These are phyloP conservation scores for Trichophyton equinum DNA, from an alignment of 2,329 filamentous ascomycete species.

Conservation along the genomic window DNA sequence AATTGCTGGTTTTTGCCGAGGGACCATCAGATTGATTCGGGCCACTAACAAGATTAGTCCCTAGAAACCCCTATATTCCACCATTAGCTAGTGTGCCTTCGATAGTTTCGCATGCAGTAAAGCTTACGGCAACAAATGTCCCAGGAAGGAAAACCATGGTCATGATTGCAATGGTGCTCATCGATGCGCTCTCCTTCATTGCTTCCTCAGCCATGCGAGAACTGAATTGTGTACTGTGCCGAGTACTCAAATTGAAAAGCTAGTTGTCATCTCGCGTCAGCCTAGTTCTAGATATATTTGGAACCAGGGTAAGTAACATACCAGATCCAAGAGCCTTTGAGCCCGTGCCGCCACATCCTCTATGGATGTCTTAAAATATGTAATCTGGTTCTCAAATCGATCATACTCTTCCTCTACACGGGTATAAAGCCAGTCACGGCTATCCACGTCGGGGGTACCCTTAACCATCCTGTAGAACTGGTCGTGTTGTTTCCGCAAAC, in stretches of 20 bases:
- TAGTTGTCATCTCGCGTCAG: background rate
- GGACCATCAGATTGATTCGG: background rate
- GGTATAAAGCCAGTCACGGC: conserved; percentile 9
- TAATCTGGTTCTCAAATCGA: conserved; percentile 11
- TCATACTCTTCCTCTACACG: conserved; percentile 10
- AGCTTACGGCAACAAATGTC: conserved; percentile 26
- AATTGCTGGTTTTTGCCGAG: background rate
- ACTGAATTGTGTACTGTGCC: conserved; percentile 6
- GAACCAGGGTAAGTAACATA: background rate
- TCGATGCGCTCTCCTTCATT: conserved; percentile 24
- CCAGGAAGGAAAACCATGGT: conserved; percentile 33
- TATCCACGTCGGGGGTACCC: conserved; percentile 4
- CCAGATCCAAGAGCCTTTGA: conserved; percentile 7
- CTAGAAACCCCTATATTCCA: conserved; percentile 6
- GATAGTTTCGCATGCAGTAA: no score
- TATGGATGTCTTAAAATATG: conserved; percentile 10
- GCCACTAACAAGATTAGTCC: conserved; percentile 7
- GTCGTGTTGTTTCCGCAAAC: conserved; percentile 7
- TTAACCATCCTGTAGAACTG: conserved; percentile 9
- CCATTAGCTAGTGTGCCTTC: background rate
- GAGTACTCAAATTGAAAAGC: conserved; percentile 10
- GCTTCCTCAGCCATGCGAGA: conserved; percentile 13
- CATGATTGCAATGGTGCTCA: conserved; percentile 30
- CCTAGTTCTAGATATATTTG: background rate
- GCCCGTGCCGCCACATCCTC: conserved; percentile 10